A percentile compares a stretch with the other conserved stretches of the same genome.
Evolutionary conservation across 192 early-diverging fungal species (phyloP).

Genomic region (Mortierella antarctica): DNA sequence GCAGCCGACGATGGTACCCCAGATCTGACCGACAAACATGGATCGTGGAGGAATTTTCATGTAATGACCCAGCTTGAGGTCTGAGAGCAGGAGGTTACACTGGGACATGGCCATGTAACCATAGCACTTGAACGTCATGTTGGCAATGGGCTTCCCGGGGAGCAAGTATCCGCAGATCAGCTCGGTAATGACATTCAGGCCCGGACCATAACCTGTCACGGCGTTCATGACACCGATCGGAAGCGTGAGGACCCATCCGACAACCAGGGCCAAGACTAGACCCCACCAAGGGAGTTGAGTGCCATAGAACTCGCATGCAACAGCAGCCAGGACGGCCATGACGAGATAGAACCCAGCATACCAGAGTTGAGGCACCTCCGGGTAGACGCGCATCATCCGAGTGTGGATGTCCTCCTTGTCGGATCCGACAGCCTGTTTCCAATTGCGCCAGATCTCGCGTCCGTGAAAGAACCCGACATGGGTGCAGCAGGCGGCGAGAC

Average conservation of each 20-base stretch:
- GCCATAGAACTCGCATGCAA: conserved; percentile 35
- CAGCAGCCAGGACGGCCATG: conserved; percentile 48
- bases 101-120: conserved; percentile 67
- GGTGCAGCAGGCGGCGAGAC: conserved; percentile 58
- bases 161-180: conserved; percentile 66
- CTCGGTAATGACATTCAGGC: conserved; percentile 70
- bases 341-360: conserved; percentile 58
- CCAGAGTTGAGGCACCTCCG: conserved; percentile 67
- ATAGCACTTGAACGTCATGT: conserved; percentile 72
- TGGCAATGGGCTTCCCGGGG: conserved; percentile 65
- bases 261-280: conserved; percentile 50
- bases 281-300: conserved; percentile 64
- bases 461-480: conserved; percentile 73
- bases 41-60: conserved; percentile 77
- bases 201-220: conserved; percentile 60
- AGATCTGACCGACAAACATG: conserved; percentile 71
- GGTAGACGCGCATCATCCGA: conserved; percentile 58
- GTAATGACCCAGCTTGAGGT: conserved; percentile 84
- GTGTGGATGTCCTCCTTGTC: conserved; percentile 52
- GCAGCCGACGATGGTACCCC: conserved; percentile 64
- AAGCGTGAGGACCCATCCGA: conserved; percentile 58
- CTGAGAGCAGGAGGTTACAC: conserved; percentile 72
- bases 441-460: conserved; percentile 66
- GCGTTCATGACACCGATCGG: conserved; percentile 70
- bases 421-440: conserved; percentile 17